Base-by-base conservation (phyloP, 768 basidiomycete genomes). In the Lactarius sanguifluus region DNA sequence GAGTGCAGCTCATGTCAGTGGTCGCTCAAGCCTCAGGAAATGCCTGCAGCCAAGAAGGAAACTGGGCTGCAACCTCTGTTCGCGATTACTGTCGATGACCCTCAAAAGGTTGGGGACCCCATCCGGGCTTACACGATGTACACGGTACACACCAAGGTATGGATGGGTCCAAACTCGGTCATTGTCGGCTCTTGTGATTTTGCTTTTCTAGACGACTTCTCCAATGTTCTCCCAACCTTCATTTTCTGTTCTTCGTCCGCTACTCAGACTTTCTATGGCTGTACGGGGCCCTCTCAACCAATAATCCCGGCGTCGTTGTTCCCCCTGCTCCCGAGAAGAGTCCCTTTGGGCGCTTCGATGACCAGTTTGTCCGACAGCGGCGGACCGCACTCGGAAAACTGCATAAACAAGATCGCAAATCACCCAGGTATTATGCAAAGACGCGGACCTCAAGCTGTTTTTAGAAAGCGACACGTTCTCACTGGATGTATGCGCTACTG, bases 191-290 rank as follows among this genome's bases (percentile, higher is more conserved):
- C 38, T 54, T 7, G 18, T 59, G 28, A 58, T 12, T 9, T 32
- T 40, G 30, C 50, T 50, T 34, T 34, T 47, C 45, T 70, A 93
- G 90, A 97, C 95, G 0, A 92, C 89, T 8, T 96, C 94, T 4
- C 88, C 92, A 0, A 78, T 89, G 30, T 98, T 85, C 78, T 85
- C 87, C 70, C 93, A 92, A 80, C 85, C 88, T 1, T 80, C 86
- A 1, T 96, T 97, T 76, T 96, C 95, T 2, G 97, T 98, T 60
- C 86, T 99, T 1, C 85, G 97, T n/a, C 88, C 88, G 97, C 38
- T 99, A 97, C 77, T 94, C 93, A 7, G 96, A 99, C 77, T 99
- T 98, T 73, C 83, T 98, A 23, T 98, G 97, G 97, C 77, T 99
- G 1, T 97, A 92, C 76, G 94, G 95, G 72, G 87, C 90, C 0